These are phyloP conservation scores for Populus euphratica DNA, from an alignment of 345 rosid genomes.

Conservation along the genomic window DNA sequence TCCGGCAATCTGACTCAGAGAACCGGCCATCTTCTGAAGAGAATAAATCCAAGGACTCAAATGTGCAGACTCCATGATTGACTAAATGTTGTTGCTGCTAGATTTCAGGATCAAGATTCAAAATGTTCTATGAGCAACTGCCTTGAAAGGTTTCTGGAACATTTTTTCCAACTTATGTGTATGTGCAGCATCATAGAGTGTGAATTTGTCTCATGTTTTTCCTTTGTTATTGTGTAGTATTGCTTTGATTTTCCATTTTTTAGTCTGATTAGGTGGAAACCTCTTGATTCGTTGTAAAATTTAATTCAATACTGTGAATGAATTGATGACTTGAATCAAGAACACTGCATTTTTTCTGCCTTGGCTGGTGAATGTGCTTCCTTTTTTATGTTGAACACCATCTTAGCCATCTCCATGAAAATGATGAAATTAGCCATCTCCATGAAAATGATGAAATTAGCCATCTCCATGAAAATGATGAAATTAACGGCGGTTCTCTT, in stretches of 20 bases:
- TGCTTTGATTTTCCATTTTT: neutral
- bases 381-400: neutral
- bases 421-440: neutral
- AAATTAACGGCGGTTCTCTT: neutral
- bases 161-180: neutral
- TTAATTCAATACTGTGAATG: constrained; percentile 22
- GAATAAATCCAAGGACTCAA: constrained; percentile 70
- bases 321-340: constrained; percentile 19
- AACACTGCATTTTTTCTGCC: neutral
- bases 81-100: constrained; percentile 2
- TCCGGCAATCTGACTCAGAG: constrained; percentile 70
- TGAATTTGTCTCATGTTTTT: constrained; percentile 8
- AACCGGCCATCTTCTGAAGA: constrained; percentile 79
- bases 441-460: neutral
- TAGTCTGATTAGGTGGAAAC: neutral
- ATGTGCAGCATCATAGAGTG: constrained; percentile 12
- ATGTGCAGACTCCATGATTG: constrained; percentile 62
- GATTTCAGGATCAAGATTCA: constrained; percentile 3
- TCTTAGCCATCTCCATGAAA: neutral
- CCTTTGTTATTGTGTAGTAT: neutral
- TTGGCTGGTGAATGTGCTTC: neutral
- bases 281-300: constrained; percentile 25
- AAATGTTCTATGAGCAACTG: neutral
- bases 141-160: neutral
- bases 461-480: neutral